These are phyloP conservation scores for Citropsis articulata DNA, from an alignment of 345 rosid species.

Conservation along the genomic window DNA sequence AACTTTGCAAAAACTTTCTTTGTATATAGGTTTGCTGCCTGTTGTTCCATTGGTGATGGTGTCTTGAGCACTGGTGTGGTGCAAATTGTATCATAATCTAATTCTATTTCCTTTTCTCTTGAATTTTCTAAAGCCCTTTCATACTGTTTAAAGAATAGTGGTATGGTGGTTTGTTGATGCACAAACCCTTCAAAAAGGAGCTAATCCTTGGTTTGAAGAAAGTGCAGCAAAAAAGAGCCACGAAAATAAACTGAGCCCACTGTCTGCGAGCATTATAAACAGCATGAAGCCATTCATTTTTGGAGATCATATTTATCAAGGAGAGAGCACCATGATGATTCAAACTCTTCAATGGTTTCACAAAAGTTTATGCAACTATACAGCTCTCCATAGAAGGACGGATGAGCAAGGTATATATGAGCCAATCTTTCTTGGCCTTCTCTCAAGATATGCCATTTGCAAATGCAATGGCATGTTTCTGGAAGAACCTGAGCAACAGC, in stretches of 20 bases:
- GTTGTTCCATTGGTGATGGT: constrained; percentile 74
- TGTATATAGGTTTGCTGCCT: constrained; percentile 60
- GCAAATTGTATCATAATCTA: constrained; percentile 59
- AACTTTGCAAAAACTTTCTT: constrained; percentile 58
- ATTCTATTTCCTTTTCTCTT: constrained; percentile 58
- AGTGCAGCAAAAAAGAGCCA: constrained; percentile 59
- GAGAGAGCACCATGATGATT: constrained; percentile 49
- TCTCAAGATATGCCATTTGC: constrained; percentile 72
- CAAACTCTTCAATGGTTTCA: constrained; percentile 64
- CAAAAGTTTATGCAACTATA: constrained; percentile 62
- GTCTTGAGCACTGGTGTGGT: constrained; percentile 52
- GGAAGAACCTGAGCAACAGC: constrained; percentile 60
- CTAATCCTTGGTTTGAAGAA: constrained; percentile 54
- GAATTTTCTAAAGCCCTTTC: constrained; percentile 60
- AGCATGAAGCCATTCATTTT: constrained; percentile 67
- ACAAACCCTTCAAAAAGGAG: constrained; percentile 65
- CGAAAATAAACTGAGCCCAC: constrained; percentile 76
- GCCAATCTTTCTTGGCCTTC: constrained; percentile 74
- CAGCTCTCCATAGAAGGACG: constrained; percentile 57
- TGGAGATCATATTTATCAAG: constrained; percentile 48
- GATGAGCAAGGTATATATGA: constrained; percentile 54
- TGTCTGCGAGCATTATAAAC: constrained; percentile 58
- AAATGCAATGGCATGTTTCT: constrained; percentile 59
- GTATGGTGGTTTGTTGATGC: constrained; percentile 57
- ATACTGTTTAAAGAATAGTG: constrained; percentile 55